Percentiles rank a stretch among this genome's conserved stretches.
phyloP scores from a whole-genome alignment of 305 asterid species.

The Solanum hybrid region DNA sequence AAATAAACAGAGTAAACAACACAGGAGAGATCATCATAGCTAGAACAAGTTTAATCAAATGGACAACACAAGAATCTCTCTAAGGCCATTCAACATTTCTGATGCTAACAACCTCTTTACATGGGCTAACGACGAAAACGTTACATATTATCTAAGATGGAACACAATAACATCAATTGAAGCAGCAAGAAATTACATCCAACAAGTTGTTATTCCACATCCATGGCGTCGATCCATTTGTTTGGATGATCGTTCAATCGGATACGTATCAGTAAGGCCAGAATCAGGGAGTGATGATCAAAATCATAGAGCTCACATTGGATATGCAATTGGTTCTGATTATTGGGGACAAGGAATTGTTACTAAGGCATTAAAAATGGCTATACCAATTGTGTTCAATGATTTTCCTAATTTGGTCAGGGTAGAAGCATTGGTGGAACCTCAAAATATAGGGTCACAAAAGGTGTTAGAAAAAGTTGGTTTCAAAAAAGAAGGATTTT shows the following conservation, averaged over 20 bases:
- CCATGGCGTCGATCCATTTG: conserved; percentile 61
- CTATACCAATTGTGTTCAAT: conserved; percentile 33
- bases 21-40: not conserved
- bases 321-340: conserved; percentile 43
- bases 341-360: conserved; percentile 59
- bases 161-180: conserved; percentile 33
- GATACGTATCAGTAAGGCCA: conserved; percentile 45
- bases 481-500: conserved; percentile 48
- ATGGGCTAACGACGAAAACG: conserved; percentile 60
- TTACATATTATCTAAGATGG: conserved; percentile 51
- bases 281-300: conserved; percentile 27
- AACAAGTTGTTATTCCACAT: conserved; percentile 48
- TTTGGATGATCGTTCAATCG: conserved; percentile 37
- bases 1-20: not conserved
- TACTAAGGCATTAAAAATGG: conserved; percentile 37
- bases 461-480: conserved; percentile 60
- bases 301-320: conserved; percentile 47
- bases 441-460: conserved; percentile 50
- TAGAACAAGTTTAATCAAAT: conserved; percentile 5
- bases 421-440: conserved; percentile 64
- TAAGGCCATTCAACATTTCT: conserved; percentile 43
- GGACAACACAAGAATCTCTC: conserved; percentile 38
- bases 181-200: conserved; percentile 42
- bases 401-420: conserved; percentile 41
- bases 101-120: conserved; percentile 45